phyloP scores from a whole-genome alignment of 2,329 filamentous ascomycete genomes.

The Cladophialophora immunda region DNA sequence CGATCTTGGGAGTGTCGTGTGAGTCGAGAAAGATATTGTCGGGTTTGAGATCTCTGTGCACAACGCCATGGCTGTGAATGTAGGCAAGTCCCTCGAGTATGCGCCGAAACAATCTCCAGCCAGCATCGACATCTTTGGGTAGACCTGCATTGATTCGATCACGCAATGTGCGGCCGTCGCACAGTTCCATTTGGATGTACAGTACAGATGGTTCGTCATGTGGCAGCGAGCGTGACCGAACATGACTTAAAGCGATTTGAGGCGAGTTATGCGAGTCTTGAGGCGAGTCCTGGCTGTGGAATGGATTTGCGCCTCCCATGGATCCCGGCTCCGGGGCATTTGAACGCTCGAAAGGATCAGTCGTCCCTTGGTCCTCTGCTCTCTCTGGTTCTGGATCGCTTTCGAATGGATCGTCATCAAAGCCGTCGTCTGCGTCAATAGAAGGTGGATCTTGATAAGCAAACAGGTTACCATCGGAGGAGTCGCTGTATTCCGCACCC shows the following conservation, averaged over 20 bases:
- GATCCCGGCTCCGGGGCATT: slow-evolving; percentile 11
- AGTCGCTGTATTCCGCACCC: slow-evolving; percentile 76
- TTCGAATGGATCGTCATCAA: slow-evolving; percentile 54
- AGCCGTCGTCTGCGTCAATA: slow-evolving; percentile 52
- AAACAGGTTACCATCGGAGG: slow-evolving; percentile 47
- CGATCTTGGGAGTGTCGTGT: slow-evolving; percentile 89
- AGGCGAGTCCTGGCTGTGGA: slow-evolving; percentile 27
- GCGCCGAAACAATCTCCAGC: slow-evolving; percentile 91
- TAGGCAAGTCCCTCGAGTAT: slow-evolving; percentile 88
- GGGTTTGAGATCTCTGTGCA: slow-evolving; percentile 94
- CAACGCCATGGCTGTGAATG: slow-evolving; percentile 89
- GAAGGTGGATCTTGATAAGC: slow-evolving; percentile 41
- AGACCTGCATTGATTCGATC: slow-evolving; percentile 81
- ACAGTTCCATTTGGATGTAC: slow-evolving; percentile 99
- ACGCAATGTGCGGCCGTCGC: slow-evolving; percentile 88
- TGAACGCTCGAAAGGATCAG: slow-evolving; percentile 26
- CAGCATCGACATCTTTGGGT: slow-evolving; percentile 76
- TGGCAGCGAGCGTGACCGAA: slow-evolving; percentile 25
- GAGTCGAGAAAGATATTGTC: slow-evolving; percentile 98
- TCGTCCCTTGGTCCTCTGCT: slow-evolving; percentile 19
- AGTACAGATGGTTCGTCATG: slow-evolving; percentile 67
- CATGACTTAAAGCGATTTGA: slow-evolving; percentile 10
- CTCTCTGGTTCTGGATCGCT: slow-evolving; percentile 31
- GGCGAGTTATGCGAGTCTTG: slow-evolving; percentile 29
- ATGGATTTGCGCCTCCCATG: slow-evolving; percentile 17